Conservation (phyloP, 164 flowering plant species). For the Macadamia tetraphylla region DNA sequence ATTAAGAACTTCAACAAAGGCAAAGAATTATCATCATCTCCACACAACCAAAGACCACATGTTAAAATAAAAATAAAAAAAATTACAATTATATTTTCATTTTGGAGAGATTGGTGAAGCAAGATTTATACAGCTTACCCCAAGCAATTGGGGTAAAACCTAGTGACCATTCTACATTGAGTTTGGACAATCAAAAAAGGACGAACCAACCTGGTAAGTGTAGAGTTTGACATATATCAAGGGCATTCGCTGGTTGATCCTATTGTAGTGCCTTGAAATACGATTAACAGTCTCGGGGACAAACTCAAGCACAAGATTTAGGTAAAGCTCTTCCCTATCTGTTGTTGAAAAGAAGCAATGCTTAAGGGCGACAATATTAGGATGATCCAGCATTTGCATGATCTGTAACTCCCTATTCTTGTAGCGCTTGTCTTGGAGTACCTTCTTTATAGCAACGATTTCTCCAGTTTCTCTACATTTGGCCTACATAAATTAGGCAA, state of each 20-base stretch:
- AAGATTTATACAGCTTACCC: neutral
- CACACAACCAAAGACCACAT: too few relatives aligned
- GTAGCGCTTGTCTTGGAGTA: slow-evolving; percentile 95
- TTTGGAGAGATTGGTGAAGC: neutral
- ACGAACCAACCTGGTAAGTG: slow-evolving; percentile 64
- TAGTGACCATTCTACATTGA: too few relatives aligned
- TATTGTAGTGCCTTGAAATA: slow-evolving; percentile 72
- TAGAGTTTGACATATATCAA: slow-evolving; percentile 89
- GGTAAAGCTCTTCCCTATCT: slow-evolving; percentile 86
- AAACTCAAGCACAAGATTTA: slow-evolving; percentile 91
- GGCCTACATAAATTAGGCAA: slow-evolving; percentile 44
- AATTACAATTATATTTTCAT: too few relatives aligned
- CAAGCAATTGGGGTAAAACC: too few relatives aligned
- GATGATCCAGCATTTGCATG: slow-evolving; percentile 97
- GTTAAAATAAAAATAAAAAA: too few relatives aligned
- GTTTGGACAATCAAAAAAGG: neutral
- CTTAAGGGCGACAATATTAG: slow-evolving; percentile 82
- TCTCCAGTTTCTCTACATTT: slow-evolving; percentile 97
- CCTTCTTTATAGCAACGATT: slow-evolving; percentile 93
- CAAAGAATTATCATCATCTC: too few relatives aligned
- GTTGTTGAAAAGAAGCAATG: slow-evolving; percentile 86
- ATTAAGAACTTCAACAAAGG: too few relatives aligned
- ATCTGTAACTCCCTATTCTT: slow-evolving; percentile 95
- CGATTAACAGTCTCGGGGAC: slow-evolving; percentile 94
- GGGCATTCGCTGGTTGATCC: slow-evolving; percentile 81